These are phyloP conservation scores for Lolium multiflorum DNA, from an alignment of 176 grass and related monocot species.

Conservation along the genomic window DNA sequence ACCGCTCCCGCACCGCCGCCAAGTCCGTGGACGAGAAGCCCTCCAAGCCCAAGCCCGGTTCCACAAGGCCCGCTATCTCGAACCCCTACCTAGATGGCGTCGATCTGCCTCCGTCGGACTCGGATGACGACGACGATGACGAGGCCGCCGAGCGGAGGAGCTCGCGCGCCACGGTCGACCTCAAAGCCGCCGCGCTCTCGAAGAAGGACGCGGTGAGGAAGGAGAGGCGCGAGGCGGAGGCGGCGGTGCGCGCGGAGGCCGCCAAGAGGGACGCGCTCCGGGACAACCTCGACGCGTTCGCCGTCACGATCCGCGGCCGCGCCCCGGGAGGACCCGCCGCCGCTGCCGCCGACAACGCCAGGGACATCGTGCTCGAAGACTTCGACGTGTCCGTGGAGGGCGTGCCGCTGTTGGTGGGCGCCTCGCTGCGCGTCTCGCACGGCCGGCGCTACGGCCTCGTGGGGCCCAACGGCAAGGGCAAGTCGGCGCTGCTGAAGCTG, in stretches of 20 bases:
- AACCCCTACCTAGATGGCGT: conserved; percentile 16
- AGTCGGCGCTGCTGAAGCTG: conserved; percentile 67
- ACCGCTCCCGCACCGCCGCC: background rate
- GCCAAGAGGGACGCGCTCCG: conserved; percentile 56
- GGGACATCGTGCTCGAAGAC: conserved; percentile 63
- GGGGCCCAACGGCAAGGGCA: conserved; percentile 74
- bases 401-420: conserved; percentile 53
- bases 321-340: conserved; percentile 15
- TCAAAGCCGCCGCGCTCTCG: conserved; percentile 31
- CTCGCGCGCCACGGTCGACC: conserved; percentile 23
- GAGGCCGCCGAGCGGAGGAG: conserved; percentile 18
- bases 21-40: background rate
- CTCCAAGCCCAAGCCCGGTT: conserved; percentile 12
- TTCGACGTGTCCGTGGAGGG: conserved; percentile 66
- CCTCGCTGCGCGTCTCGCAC: conserved; percentile 62
- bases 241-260: conserved; percentile 38
- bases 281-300: conserved; percentile 70
- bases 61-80: background rate
- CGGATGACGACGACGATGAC: conserved; percentile 53
- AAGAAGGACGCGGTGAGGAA: conserved; percentile 66
- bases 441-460: conserved; percentile 66
- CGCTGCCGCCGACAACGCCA: conserved; percentile 46
- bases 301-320: conserved; percentile 53
- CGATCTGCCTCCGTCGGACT: conserved; percentile 61
- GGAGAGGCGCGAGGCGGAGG: conserved; percentile 52